Conservation (phyloP, 805 yeast species). For the Suhomyces kilbournensis region DNA sequence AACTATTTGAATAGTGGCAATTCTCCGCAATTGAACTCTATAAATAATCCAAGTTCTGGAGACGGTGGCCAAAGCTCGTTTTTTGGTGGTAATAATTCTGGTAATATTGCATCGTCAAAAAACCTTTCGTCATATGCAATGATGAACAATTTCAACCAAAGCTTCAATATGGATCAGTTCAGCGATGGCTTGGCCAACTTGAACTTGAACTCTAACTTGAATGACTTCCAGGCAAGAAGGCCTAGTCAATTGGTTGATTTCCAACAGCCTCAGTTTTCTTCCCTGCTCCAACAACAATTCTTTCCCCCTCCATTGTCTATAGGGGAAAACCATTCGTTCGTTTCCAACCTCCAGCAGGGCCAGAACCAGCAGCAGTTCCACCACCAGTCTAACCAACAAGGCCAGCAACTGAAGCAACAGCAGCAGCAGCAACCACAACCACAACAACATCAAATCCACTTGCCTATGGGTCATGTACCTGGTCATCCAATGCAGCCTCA, state of each 20-base stretch:
- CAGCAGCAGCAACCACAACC: constrained; percentile 4
- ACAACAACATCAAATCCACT: constrained; percentile 3
- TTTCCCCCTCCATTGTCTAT: constrained; percentile 4
- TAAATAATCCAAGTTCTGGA: background rate
- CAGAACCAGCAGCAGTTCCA: background rate
- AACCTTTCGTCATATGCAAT: constrained; percentile 28
- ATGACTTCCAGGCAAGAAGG: constrained; percentile 41
- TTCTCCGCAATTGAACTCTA: constrained; percentile 1
- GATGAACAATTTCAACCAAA: constrained; percentile 24
- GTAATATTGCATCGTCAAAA: constrained; percentile 7
- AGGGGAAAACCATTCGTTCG: constrained; percentile 7
- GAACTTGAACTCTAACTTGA: constrained; percentile 31
- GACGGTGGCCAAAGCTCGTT: background rate
- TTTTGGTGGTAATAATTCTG: constrained; percentile 4
- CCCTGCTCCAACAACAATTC: constrained; percentile 8
- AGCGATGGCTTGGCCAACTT: constrained; percentile 29
- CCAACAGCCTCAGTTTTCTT: constrained; percentile 9
- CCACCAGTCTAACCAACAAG: constrained; percentile 3
- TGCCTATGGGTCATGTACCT: background rate
- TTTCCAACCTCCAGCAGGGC: constrained; percentile 11
- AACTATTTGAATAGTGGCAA: constrained; percentile 5
- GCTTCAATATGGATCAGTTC: constrained; percentile 23
- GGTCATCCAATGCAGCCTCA: constrained; percentile 1
- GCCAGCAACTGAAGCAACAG: constrained; percentile 5
- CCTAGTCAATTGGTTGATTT: constrained; percentile 42